Percentiles rank a stretch among this genome's conserved stretches.
phyloP scores from a whole-genome alignment of 2,329 filamentous ascomycete genomes.

The Monosporascus sp. region DNA sequence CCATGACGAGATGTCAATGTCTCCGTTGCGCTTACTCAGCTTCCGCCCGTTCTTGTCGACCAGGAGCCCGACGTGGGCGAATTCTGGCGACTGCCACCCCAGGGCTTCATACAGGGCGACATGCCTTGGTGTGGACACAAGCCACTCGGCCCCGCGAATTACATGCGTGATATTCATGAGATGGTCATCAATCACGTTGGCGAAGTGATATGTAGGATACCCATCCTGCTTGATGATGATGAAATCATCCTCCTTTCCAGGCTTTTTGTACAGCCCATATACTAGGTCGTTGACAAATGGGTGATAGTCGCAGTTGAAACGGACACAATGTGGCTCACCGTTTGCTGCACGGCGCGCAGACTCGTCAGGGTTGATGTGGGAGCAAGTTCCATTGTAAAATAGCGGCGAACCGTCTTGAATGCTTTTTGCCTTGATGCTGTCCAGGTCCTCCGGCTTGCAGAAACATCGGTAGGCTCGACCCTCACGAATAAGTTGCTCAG shows the following conservation, averaged over 20 bases:
- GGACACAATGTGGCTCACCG: conserved; percentile 70
- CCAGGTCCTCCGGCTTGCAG: conserved; percentile 68
- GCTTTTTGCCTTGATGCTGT: conserved; percentile 58
- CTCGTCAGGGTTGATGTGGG: conserved; percentile 58
- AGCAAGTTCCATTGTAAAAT: conserved; percentile 61
- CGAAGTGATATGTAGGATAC: conserved; percentile 92
- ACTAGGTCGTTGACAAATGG: conserved; percentile 71
- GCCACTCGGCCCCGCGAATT: conserved; percentile 91
- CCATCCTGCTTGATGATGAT: conserved; percentile 89
- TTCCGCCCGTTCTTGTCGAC: conserved; percentile 66
- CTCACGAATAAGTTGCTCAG: conserved; percentile 59
- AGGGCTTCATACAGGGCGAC: conserved; percentile 70
- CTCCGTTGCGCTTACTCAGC: conserved; percentile 76
- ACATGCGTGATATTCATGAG: conserved; percentile 95
- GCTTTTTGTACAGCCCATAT: conserved; percentile 62
- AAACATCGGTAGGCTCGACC: conserved; percentile 90
- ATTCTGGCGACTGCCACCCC: conserved; percentile 66
- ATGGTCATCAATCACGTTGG: conserved; percentile 95
- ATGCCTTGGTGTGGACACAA: conserved; percentile 80
- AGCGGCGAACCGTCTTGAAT: conserved; percentile 44
- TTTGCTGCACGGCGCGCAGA: conserved; percentile 63
- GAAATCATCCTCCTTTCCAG: conserved; percentile 65
- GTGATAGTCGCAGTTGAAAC: conserved; percentile 61
- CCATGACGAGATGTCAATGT: conserved; percentile 46
- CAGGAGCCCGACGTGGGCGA: conserved; percentile 75